Percentiles rank a stretch among this genome's conserved stretches.
phyloP scores from a whole-genome alignment of 352 stramenopile genomes.

The Globisporangium iwayamae region DNA sequence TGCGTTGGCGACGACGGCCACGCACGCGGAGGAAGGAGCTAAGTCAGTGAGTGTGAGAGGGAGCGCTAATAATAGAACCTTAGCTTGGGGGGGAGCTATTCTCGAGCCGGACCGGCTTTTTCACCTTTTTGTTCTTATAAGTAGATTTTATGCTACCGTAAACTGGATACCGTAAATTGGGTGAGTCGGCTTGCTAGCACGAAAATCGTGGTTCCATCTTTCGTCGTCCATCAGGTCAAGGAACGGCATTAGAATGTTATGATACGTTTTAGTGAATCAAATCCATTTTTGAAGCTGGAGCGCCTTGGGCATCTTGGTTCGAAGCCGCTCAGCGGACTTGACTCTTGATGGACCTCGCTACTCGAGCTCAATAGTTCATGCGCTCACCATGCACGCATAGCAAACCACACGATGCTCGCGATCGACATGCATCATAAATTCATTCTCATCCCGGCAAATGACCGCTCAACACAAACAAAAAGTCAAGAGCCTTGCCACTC shows the following conservation, averaged over 20 bases:
- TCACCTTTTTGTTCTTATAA: not conserved
- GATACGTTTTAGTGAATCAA: not conserved
- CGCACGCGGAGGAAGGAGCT: not conserved
- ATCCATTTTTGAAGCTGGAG: too few species aligned
- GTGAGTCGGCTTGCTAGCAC: not conserved
- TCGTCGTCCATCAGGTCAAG: too few species aligned
- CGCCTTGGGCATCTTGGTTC: too few species aligned
- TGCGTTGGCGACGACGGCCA: not conserved
- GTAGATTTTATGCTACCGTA: too few species aligned
- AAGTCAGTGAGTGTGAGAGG: not conserved
- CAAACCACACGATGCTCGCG: too few species aligned
- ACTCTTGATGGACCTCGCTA: too few species aligned
- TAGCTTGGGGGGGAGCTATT: slow-evolving; percentile 2
- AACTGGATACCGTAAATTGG: not conserved
- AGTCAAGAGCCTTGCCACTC: not conserved
- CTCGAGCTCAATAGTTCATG: too few species aligned
- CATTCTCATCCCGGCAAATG: too few species aligned
- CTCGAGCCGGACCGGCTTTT: not conserved
- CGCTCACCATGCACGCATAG: too few species aligned
- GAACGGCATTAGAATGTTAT: not conserved
- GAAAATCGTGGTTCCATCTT: not conserved
- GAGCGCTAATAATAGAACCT: slow-evolving; percentile 3
- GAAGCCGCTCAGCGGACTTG: too few species aligned
- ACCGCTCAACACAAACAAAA: too few species aligned
- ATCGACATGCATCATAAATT: too few species aligned